Conservation (phyloP, 257 asterid species). For the Echites panduratus region DNA sequence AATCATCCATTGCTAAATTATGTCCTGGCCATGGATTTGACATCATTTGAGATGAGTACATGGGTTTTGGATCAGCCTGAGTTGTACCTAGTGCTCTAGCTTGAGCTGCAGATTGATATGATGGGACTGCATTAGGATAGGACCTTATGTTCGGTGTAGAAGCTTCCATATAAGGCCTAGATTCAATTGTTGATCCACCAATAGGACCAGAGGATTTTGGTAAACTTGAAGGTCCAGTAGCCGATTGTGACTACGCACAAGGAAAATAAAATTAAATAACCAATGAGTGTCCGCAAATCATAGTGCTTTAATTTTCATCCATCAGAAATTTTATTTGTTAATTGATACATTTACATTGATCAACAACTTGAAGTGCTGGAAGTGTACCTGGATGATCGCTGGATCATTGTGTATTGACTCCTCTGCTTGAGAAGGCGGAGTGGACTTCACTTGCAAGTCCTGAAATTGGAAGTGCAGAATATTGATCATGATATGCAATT, state of each 20-base stretch:
- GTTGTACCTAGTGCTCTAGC: slow-evolving; percentile 33
- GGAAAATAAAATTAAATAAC: not conserved
- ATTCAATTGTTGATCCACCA: slow-evolving; percentile 39
- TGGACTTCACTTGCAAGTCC: slow-evolving; percentile 69
- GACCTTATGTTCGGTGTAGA: slow-evolving; percentile 30
- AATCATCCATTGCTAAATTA: slow-evolving; percentile 29
- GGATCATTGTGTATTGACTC: slow-evolving; percentile 58
- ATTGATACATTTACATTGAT: not conserved
- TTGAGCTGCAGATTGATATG: slow-evolving; percentile 40
- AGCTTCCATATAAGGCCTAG: slow-evolving; percentile 31
- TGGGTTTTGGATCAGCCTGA: slow-evolving; percentile 24
- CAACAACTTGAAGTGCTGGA: slow-evolving; percentile 11
- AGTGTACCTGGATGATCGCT: slow-evolving; percentile 68
- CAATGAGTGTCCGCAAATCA: not conserved
- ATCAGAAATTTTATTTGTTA: not conserved
- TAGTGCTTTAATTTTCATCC: not conserved
- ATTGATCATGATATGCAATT: not conserved
- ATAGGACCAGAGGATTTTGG: slow-evolving; percentile 29
- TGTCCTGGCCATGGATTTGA: slow-evolving; percentile 40
- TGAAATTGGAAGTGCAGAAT: slow-evolving; percentile 21
- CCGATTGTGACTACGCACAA: slow-evolving; percentile 42
- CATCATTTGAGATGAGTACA: slow-evolving; percentile 33
- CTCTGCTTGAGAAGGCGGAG: slow-evolving; percentile 41
- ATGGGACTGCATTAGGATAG: slow-evolving; percentile 25
- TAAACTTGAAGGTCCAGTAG: slow-evolving; percentile 33